These are phyloP conservation scores for Solanum chmielewskii DNA, from an alignment of 257 asterid species.

Conservation along the genomic window DNA sequence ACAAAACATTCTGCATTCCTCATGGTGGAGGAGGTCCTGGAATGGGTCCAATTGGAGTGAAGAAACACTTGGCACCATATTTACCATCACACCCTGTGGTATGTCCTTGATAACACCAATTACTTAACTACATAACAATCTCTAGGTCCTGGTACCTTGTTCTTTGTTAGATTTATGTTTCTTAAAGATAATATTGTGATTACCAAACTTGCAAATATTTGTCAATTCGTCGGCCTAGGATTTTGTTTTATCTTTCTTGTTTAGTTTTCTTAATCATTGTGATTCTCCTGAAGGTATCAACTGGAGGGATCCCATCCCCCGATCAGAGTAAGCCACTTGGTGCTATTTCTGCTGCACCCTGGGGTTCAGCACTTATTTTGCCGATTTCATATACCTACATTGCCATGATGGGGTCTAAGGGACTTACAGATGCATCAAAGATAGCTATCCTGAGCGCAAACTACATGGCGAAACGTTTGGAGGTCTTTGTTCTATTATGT, in stretches of 20 bases:
- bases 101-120: slow-evolving; percentile 9
- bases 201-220: neutral
- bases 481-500: slow-evolving; percentile 34
- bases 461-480: slow-evolving; percentile 95
- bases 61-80: slow-evolving; percentile 87
- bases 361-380: slow-evolving; percentile 98
- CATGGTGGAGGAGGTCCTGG: slow-evolving; percentile 99
- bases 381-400: slow-evolving; percentile 97
- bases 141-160: neutral
- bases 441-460: slow-evolving; percentile 89
- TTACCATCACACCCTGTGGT: slow-evolving; percentile 98
- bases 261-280: neutral
- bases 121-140: neutral
- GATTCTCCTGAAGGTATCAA: slow-evolving; percentile 40
- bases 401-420: slow-evolving; percentile 96
- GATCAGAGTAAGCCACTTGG: slow-evolving; percentile 79
- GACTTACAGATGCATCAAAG: slow-evolving; percentile 86
- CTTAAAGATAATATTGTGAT: neutral
- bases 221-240: neutral
- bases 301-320: slow-evolving; percentile 93
- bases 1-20: slow-evolving; percentile 94
- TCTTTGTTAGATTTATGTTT: neutral
- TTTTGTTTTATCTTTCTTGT: neutral
- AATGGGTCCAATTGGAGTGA: slow-evolving; percentile 98
- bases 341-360: slow-evolving; percentile 93